phyloP scores from a whole-genome alignment of 1,284 basidiomycete species.

The Takashimella tepidaria region DNA sequence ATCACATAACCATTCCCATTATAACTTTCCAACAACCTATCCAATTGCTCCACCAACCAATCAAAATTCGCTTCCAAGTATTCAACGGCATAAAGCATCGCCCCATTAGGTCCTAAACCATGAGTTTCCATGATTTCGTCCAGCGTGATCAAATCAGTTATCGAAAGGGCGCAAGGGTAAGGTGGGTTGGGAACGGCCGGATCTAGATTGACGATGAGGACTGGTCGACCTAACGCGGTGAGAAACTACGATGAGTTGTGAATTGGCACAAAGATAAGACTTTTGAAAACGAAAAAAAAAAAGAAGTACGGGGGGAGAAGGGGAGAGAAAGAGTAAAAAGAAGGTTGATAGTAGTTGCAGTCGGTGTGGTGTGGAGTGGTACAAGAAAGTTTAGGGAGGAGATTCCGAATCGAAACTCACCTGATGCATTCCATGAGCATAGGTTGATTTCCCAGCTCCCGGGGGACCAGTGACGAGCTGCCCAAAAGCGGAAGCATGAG shows the following conservation, averaged over 20 bases:
- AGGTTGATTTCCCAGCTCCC: conserved; percentile 89
- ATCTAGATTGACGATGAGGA: conserved; percentile 89
- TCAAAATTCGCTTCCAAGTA: conserved; percentile 93
- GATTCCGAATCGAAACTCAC: conserved; percentile 24
- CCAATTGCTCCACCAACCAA: conserved; percentile 76
- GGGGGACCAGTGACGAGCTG: conserved; percentile 80
- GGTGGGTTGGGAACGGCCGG: conserved; percentile 85
- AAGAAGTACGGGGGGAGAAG: neutral
- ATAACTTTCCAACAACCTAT: conserved; percentile 50
- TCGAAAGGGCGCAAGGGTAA: conserved; percentile 85
- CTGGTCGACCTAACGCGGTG: conserved; percentile 74
- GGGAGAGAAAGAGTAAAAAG: neutral
- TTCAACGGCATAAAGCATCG: conserved; percentile 95
- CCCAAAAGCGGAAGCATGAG: conserved; percentile 37
- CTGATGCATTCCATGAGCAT: conserved; percentile 88
- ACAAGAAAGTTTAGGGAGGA: neutral
- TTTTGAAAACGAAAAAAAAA: neutral
- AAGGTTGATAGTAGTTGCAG: no score
- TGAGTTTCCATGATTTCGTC: conserved; percentile 82
- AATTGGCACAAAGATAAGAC: neutral
- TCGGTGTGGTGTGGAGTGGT: neutral
- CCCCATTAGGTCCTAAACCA: conserved; percentile 90
- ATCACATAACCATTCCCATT: conserved; percentile 64
- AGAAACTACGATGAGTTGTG: conserved; percentile 61
- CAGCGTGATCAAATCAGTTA: conserved; percentile 80